Evolutionary conservation across 164 flowering plant species (phyloP).

Genomic region (Piper betle): DNA sequence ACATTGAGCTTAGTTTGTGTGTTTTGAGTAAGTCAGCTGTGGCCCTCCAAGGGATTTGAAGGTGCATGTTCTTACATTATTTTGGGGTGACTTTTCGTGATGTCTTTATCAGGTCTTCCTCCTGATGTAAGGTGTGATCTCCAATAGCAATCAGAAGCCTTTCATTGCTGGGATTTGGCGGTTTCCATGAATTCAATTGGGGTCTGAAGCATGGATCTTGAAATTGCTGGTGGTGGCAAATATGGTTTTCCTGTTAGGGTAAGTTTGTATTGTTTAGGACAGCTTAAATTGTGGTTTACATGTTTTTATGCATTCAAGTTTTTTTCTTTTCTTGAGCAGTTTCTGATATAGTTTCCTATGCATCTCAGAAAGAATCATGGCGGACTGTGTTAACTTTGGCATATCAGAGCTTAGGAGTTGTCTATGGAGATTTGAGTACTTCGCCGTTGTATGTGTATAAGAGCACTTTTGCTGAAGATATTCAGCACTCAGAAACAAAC

Average conservation of each 20-base stretch:
- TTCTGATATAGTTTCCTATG: slow-evolving; percentile 11
- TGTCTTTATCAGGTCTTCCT: too few species aligned
- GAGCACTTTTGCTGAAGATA: slow-evolving; percentile 76
- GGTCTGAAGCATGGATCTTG: slow-evolving; percentile 49
- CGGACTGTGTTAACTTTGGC: slow-evolving; percentile 70
- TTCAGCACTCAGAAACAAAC: slow-evolving; percentile 59
- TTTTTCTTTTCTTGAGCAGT: background rate
- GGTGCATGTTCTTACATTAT: too few species aligned
- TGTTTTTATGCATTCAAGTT: background rate
- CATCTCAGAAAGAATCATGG: slow-evolving; percentile 84
- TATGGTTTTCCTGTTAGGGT: slow-evolving; percentile 33
- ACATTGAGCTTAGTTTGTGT: too few species aligned
- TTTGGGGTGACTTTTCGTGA: too few species aligned
- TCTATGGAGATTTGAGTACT: slow-evolving; percentile 89
- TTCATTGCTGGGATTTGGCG: background rate
- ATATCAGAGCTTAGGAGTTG: slow-evolving; percentile 92
- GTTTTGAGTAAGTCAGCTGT: too few species aligned
- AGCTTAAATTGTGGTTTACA: background rate
- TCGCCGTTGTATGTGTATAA: slow-evolving; percentile 86
- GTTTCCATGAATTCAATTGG: background rate
- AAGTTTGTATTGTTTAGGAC: slow-evolving; percentile 13
- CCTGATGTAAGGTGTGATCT: too few species aligned
- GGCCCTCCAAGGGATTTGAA: too few species aligned
- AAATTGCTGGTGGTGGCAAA: slow-evolving; percentile 20
- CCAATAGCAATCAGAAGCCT: too few species aligned